These are phyloP conservation scores for Parathielavia appendiculata DNA, from an alignment of 495 filamentous ascomycete genomes.

Conservation along the genomic window DNA sequence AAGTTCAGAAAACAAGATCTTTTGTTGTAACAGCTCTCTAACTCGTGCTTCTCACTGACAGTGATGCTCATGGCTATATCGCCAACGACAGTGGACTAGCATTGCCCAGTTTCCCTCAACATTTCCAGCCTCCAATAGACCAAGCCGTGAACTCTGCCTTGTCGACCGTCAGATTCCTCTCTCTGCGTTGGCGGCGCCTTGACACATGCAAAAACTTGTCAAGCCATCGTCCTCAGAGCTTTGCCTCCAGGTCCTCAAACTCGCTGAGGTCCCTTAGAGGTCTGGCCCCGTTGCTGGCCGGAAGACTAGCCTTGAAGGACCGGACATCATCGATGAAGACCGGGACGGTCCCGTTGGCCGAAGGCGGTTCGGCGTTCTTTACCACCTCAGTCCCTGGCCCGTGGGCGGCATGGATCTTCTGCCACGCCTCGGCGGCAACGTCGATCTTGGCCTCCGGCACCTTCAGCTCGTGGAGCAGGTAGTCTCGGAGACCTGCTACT, in stretches of 20 bases:
- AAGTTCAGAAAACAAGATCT: not conserved
- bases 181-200: not conserved
- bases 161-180: no score
- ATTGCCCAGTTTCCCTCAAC: no score
- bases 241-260: slow-evolving; percentile 75
- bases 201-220: not conserved
- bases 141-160: no score
- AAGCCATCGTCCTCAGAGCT: slow-evolving; percentile 42
- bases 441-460: slow-evolving; percentile 35
- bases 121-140: no score
- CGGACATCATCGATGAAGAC: slow-evolving; percentile 66
- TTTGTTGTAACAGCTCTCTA: no score
- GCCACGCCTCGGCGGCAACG: slow-evolving; percentile 31
- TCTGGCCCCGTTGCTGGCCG: slow-evolving; percentile 61
- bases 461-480: slow-evolving; percentile 33
- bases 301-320: slow-evolving; percentile 67
- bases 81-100: no score
- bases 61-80: no score
- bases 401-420: slow-evolving; percentile 49
- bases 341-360: slow-evolving; percentile 43
- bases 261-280: slow-evolving; percentile 71
- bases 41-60: not conserved
- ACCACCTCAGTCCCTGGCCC: slow-evolving; percentile 35
- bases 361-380: slow-evolving; percentile 38
- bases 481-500: slow-evolving; percentile 32